Conservation (phyloP, 2,329 filamentous ascomycete genomes). For the Xylariomycetidae sp. region DNA sequence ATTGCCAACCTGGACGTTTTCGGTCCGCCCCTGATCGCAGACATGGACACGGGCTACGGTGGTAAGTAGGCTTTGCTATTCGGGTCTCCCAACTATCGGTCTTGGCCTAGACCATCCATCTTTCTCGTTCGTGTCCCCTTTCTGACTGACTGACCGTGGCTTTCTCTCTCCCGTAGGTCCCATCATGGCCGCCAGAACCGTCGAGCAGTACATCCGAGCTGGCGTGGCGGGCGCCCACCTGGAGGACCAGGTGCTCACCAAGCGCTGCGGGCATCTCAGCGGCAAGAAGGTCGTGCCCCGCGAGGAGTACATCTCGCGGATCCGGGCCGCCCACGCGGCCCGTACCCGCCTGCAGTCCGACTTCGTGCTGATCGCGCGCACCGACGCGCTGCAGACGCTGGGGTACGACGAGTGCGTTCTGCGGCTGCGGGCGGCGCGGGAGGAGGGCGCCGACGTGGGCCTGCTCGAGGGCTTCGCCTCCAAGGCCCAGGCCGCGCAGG, state of each 20-base stretch:
- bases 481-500: constrained; percentile 42
- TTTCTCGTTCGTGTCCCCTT: no score
- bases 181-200: constrained; percentile 33
- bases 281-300: constrained; percentile 55
- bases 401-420: constrained; percentile 53
- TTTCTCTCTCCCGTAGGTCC: constrained; percentile 26
- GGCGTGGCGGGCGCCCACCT: constrained; percentile 40
- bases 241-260: constrained; percentile 44
- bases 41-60: constrained; percentile 51
- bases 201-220: constrained; percentile 47
- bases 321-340: constrained; percentile 50
- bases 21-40: constrained; percentile 44
- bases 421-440: constrained; percentile 45
- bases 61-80: constrained; percentile 28
- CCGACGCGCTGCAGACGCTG: constrained; percentile 52
- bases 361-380: constrained; percentile 61
- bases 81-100: no score
- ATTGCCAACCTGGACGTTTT: constrained; percentile 44
- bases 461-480: constrained; percentile 56
- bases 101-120: no score
- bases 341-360: constrained; percentile 45
- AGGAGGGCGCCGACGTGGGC: constrained; percentile 54
- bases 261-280: constrained; percentile 60
- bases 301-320: constrained; percentile 48
- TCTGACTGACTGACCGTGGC: no score